Evolutionary conservation across 805 yeast species (phyloP), one percentile per base, ranked within the genome.

Genomic region (Dipodascus geniculatus): DNA sequence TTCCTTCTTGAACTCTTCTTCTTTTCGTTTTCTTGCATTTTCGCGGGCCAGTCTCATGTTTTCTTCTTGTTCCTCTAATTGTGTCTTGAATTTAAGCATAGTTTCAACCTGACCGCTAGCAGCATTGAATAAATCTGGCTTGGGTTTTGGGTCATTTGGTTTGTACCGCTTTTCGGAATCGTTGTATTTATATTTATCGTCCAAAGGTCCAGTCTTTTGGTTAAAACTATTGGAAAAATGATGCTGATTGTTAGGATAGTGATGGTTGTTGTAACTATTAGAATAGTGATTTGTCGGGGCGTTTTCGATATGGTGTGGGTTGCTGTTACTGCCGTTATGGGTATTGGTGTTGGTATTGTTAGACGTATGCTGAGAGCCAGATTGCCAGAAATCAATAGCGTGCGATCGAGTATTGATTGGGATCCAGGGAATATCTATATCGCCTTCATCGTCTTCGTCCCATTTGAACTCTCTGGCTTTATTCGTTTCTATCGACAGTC

Each of bases 391-490:
- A 17, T 38, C 44, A 38, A 14, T 9, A 38, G 44, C 44, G 11
- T 38, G 44, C 24, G 49, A 8, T 20, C 35, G 49, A 24, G 20
- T 6, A 28, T 53, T 16, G 42, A 33, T 22, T 20, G 54, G 52
- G 19, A 49, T 49, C 55, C 62, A 61, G 33, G 64, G 67, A 60
- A 58, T 58, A 42, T 63, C 67, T 51, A 61, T 69, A 50, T 69
- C 74, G 50, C 69, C 74, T 48, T 68, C 72, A 51, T 67, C 72
- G 42, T 65, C 68, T 49, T 65, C 68, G 38, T 64, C 72, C 74
- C 74, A 70, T 58, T 63, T 63, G 55, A 65, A 56, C 48, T 63
- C 62, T 23, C 61, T 56, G 2, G 58, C 38, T 2, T 42, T 51
- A 31, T 54, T 58, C 22, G 54, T 48, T 16, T 61, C 57, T 22